A percentile compares a stretch with the other conserved stretches of the same genome.
Evolutionary conservation across 2,329 filamentous ascomycete genomes (phyloP).

Genomic region (Helotiales sp.): DNA sequence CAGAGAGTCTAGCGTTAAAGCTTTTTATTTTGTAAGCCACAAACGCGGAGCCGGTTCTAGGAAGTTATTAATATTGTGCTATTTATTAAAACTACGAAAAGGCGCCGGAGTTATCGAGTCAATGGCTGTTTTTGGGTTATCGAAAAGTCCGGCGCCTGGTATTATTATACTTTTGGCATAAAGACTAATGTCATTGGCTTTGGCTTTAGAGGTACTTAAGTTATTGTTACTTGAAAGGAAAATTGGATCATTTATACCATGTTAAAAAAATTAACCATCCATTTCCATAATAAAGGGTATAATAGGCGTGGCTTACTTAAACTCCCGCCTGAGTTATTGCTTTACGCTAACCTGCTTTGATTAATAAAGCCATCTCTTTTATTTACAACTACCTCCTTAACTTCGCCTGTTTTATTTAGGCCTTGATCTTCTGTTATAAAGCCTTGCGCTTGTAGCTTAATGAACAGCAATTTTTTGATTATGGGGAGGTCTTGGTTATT

Average conservation of each 20-base stretch:
- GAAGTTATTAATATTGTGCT: too few species aligned
- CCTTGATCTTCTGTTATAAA: constrained; percentile 19
- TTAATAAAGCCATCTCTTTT: constrained; percentile 15
- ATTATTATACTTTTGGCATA: constrained; percentile 18
- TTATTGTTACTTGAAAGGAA: constrained; percentile 21
- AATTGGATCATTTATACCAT: constrained; percentile 30
- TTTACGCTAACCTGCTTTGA: constrained; percentile 20
- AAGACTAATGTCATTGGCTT: too few species aligned
- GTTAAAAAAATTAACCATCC: constrained; percentile 25
- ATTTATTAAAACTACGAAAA: constrained; percentile 27
- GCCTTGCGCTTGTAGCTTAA: constrained; percentile 23
- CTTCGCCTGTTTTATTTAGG: constrained; percentile 16
- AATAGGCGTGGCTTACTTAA: constrained; percentile 22
- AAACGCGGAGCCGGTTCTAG: too few species aligned
- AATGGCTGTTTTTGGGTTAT: constrained; percentile 22
- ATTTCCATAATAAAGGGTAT: constrained; percentile 24
- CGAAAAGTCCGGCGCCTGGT: constrained; percentile 12
- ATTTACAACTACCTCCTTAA: constrained; percentile 20
- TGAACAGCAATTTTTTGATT: constrained; percentile 28
- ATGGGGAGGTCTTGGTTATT: constrained; percentile 20
- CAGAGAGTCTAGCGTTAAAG: constrained; percentile 20
- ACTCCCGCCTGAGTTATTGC: constrained; percentile 23
- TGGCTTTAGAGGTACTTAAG: constrained; percentile 26
- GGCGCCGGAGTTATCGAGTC: constrained; percentile 28
- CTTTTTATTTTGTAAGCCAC: too few species aligned